Percentiles rank a stretch among this genome's conserved stretches.
phyloP scores from a whole-genome alignment of 306 rosid genomes.

The Casuarina cunninghamiana region DNA sequence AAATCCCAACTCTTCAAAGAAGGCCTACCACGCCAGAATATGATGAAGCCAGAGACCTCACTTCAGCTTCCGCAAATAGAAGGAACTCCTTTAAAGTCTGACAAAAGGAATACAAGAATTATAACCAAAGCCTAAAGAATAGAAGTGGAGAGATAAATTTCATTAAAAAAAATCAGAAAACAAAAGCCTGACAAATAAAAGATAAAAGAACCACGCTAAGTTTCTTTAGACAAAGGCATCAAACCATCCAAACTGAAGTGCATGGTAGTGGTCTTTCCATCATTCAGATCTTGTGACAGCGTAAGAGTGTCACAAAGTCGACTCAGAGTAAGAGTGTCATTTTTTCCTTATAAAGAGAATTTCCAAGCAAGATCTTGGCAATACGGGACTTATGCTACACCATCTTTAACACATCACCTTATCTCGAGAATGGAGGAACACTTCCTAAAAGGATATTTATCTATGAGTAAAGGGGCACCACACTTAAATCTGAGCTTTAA shows the following conservation, averaged over 20 bases:
- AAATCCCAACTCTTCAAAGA: slow-evolving; percentile 11
- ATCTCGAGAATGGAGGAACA: too few species aligned
- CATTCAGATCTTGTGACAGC: background rate
- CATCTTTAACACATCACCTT: too few species aligned
- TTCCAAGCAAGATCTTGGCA: too few species aligned
- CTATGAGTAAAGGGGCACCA: too few species aligned
- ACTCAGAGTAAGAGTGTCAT: too few species aligned
- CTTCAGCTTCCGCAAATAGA: slow-evolving; percentile 80
- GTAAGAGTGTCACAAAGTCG: too few species aligned
- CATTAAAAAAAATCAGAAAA: background rate
- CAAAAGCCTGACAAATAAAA: background rate
- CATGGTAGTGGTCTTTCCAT: background rate
- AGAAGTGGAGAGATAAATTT: background rate
- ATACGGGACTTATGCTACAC: too few species aligned
- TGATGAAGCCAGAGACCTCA: slow-evolving; percentile 78
- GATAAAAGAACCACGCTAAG: background rate
- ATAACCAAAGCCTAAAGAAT: slow-evolving; percentile 1
- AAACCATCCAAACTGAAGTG: background rate
- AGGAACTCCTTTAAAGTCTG: slow-evolving; percentile 81
- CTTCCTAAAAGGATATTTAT: too few species aligned
- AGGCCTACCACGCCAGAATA: slow-evolving; percentile 82
- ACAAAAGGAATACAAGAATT: slow-evolving; percentile 13
- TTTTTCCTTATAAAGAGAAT: too few species aligned
- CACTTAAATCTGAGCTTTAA: too few species aligned
- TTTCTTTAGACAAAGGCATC: background rate